Evolutionary conservation across 1,284 basidiomycete genomes (phyloP), one percentile per base, ranked within the genome.

Genomic region (Cryptococcus hybrid): DNA sequence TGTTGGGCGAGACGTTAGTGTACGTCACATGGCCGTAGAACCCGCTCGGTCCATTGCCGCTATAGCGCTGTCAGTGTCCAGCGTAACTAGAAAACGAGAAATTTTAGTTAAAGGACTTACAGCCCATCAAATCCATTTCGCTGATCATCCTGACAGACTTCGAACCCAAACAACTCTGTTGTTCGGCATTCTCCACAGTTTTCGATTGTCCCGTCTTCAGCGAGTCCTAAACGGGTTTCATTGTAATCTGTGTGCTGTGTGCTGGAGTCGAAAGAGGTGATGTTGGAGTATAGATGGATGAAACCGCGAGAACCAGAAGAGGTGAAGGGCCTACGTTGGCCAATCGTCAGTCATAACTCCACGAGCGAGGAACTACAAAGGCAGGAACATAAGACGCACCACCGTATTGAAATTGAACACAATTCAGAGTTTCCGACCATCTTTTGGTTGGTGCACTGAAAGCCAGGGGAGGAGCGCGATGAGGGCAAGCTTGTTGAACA

Each of bases 1-100:
- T 52, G 15, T 34, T n/a, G n/a, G 47, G 5, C 12, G 48, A 18
- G 30, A 48, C 55, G 46, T 64, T 59, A 50, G 42, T 42, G 45
- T 59, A 64, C 1, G 49, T 49, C 15, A 64, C 18, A 43, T 64
- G 63, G 35, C 63, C 63, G 44, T 64, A 64, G 52, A 64, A 62
- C 18, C 45, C 24, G 1, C 7, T 11, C 2, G 60, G 36, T 5
- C 52, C 50, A 45, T 64, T 64, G 18, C 18, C 18, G 18, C 18
- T 18, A 18, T 18, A 18, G 18, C 18, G 18, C 18, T 18, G 18
- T 35, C 34, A 35, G 35, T 5, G 52, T 45, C n/a, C 7, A 13
- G 11, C 18, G 8, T 8, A n/a, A 15, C 8, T 24, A n/a, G 11
- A n/a, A 46, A 46, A 9, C 3, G 18, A 15, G n/a, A 47, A 18